Conservation (phyloP, 306 rosid genomes). For the Fragaria nilgerrensis region DNA sequence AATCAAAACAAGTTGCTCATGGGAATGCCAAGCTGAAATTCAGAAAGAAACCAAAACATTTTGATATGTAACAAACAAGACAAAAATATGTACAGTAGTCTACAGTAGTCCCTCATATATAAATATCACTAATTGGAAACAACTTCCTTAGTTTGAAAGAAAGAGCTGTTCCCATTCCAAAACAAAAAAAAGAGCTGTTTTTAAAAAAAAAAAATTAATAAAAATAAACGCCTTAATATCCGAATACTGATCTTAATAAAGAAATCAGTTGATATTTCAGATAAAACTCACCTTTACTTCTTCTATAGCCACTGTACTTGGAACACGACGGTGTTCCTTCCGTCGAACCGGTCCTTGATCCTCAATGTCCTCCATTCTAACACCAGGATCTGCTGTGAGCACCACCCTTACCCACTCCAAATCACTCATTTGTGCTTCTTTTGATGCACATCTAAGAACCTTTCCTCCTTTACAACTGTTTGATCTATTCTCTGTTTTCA, state of each 20-base stretch:
- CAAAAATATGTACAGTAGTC: background rate
- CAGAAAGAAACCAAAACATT: background rate
- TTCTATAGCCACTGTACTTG: constrained; percentile 95
- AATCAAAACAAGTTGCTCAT: background rate
- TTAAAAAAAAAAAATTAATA: background rate
- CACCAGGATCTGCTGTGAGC: constrained; percentile 77
- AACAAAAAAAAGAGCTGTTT: no score
- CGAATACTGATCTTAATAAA: background rate
- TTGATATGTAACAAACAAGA: background rate
- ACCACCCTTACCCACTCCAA: constrained; percentile 86
- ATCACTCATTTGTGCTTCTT: constrained; percentile 48
- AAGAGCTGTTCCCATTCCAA: no score
- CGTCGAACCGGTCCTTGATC: constrained; percentile 66
- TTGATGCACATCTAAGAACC: constrained; percentile 28
- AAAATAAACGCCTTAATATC: background rate
- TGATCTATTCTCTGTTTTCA: constrained; percentile 30
- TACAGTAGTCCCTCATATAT: background rate
- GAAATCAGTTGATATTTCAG: constrained; percentile 7
- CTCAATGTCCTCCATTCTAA: constrained; percentile 89
- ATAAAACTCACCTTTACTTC: constrained; percentile 85
- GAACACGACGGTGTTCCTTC: constrained; percentile 98
- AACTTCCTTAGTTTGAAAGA: background rate
- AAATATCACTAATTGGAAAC: background rate
- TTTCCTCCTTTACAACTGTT: constrained; percentile 27
- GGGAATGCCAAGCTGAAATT: background rate